Percentiles rank a stretch among this genome's conserved stretches.
Conservation (phyloP, 148 eudicot genomes). For the Mesembryanthemum crystallinum region DNA sequence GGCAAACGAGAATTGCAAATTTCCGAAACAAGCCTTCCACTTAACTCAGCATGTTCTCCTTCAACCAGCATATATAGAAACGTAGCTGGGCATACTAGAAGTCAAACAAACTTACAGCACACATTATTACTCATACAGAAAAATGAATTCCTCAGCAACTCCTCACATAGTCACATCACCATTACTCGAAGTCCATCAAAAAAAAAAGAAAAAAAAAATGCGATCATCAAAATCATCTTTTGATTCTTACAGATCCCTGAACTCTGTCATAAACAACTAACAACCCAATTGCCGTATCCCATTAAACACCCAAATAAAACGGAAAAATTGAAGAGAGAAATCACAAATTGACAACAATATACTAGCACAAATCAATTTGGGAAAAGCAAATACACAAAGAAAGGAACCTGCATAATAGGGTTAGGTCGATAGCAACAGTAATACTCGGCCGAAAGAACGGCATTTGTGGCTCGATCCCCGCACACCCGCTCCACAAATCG, state of each 20-base stretch:
- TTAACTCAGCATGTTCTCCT: not conserved
- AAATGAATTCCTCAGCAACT: not conserved
- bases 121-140: no score
- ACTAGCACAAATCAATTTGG: not conserved
- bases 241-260: not conserved
- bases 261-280: not conserved
- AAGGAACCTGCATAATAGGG: constrained; percentile 78
- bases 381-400: not conserved
- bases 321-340: not conserved
- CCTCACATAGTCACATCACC: not conserved
- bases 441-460: constrained; percentile 61
- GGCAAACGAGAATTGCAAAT: not conserved
- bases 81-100: not conserved
- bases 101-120: not conserved
- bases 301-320: not conserved
- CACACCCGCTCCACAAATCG: constrained; percentile 52
- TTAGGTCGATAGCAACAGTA: constrained; percentile 94
- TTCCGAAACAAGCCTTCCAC: not conserved
- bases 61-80: not conserved
- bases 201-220: not conserved
- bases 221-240: not conserved
- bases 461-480: constrained; percentile 72
- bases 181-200: not conserved
- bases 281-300: not conserved
- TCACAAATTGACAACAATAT: not conserved